phyloP scores from a whole-genome alignment of 2,329 filamentous ascomycete species.

The Fusarium continuum region DNA sequence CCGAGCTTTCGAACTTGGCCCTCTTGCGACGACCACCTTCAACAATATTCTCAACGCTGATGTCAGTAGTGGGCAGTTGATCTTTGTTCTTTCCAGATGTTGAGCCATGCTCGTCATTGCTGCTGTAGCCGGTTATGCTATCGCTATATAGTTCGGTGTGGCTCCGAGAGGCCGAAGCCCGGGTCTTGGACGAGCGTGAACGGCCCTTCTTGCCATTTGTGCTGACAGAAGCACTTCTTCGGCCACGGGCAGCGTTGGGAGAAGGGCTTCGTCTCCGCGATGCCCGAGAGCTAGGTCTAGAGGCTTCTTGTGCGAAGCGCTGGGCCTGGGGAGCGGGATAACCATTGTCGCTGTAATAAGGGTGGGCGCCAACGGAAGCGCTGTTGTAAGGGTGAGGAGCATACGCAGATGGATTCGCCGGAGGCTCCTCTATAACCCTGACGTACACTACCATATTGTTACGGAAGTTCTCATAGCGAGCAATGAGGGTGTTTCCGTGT shows the following conservation, averaged over 20 bases:
- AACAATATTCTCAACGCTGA: constrained; percentile 97
- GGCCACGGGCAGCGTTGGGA: constrained; percentile 72
- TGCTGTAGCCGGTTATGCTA: constrained; percentile 79
- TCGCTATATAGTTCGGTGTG: constrained; percentile 72
- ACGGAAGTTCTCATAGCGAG: constrained; percentile 93
- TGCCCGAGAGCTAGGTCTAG: constrained; percentile 74
- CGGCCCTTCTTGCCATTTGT: constrained; percentile 71
- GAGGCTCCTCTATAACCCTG: constrained; percentile 75
- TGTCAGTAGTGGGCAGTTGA: constrained; percentile 92
- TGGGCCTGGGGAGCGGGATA: constrained; percentile 58
- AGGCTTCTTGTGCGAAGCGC: constrained; percentile 67
- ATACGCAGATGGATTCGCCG: constrained; percentile 55
- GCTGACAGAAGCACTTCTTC: constrained; percentile 78
- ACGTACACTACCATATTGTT: constrained; percentile 95
- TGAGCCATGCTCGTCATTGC: constrained; percentile 83
- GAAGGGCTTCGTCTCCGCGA: constrained; percentile 83
- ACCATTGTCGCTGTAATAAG: constrained; percentile 63
- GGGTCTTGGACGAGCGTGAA: constrained; percentile 75
- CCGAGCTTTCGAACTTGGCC: constrained; percentile 95
- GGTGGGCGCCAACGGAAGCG: constrained; percentile 60
- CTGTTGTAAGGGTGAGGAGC: constrained; percentile 64
- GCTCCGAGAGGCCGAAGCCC: constrained; percentile 56
- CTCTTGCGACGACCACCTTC: constrained; percentile 95
- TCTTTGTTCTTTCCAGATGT: constrained; percentile 79
- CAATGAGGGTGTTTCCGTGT: constrained; percentile 88